phyloP scores from a whole-genome alignment of 495 filamentous ascomycete species.

The Jackrogersella multiformis region DNA sequence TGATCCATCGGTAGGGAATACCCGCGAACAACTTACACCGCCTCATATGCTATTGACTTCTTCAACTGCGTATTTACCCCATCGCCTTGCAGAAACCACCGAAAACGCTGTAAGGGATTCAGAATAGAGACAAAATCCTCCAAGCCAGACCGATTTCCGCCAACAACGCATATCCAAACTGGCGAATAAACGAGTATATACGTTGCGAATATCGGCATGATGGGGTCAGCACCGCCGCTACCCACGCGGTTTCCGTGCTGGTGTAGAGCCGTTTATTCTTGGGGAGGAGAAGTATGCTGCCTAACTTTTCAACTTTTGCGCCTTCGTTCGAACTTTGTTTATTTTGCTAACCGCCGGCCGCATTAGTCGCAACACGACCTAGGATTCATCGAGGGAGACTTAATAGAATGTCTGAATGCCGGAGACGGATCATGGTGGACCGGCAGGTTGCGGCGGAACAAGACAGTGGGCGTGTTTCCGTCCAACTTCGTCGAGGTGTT shows the following conservation, averaged over 20 bases:
- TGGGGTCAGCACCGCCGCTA: conserved; percentile 67
- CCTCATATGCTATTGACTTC: conserved; percentile 30
- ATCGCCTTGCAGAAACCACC: conserved; percentile 38
- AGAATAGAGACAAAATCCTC: conserved; percentile 29
- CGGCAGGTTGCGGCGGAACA: conserved; percentile 85
- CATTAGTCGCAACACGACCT: conserved; percentile 84
- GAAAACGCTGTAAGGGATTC: conserved; percentile 24
- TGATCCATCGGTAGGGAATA: conserved; percentile 32
- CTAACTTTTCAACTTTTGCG: neutral
- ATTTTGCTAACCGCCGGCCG: conserved; percentile 28
- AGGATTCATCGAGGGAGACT: conserved; percentile 95
- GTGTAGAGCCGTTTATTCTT: conserved; percentile 94
- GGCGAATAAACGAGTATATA: conserved; percentile 33
- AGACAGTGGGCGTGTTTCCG: conserved; percentile 89
- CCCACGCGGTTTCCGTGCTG: conserved; percentile 94
- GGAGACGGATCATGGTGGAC: conserved; percentile 99
- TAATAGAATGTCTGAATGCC: conserved; percentile 97
- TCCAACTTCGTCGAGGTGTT: conserved; percentile 97
- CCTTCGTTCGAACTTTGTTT: conserved; percentile 25
- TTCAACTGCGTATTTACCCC: conserved; percentile 35
- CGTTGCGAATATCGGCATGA: conserved; percentile 43
- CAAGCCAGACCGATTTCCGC: conserved; percentile 19
- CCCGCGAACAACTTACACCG: conserved; percentile 37
- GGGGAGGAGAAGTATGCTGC: conserved; percentile 83
- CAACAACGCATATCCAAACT: conserved; percentile 29